Evolutionary conservation across 2,329 filamentous ascomycete genomes (phyloP), one percentile per base, ranked within the genome.

Genomic region (Penicillium digitatum): DNA sequence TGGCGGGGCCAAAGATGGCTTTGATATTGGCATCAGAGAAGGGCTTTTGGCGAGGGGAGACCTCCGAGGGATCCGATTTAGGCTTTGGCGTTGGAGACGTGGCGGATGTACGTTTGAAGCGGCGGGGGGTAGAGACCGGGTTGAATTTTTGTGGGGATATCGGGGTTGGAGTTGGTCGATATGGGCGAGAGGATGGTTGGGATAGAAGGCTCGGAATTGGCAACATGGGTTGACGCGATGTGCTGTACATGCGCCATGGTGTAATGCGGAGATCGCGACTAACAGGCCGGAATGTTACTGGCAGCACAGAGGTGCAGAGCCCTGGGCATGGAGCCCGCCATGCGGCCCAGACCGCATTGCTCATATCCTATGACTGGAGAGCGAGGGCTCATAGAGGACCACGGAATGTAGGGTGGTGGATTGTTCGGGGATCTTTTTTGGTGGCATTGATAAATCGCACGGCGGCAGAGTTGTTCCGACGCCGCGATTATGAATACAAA

Each of bases 251-350:
- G 43, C 46, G 53, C 48, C 58, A 64, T 57, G 65, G 50, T 40
- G 61, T 55, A 44, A 59, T 60, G 61, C 63, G 63, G 60, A 66
- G 58, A 52, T 63, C 57, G 52, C 61, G 60, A 55, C 26, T 48
- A 27, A 49, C 46, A 54, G 63, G 52, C 56, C 60, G 65, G 42
- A 62, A 60, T 35, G 58, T 55, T 47, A 55, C 48, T 42, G 53
- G 55, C 38, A 65, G 60, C 55, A 66, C 51, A 47, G 64, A 62
- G 55, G 63, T 54, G 47, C 68, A 67, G 47, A 74, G 59, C 54
- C 72, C 72, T 54, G 62, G 60, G 66, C 74, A 75, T 65, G 73
- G 66, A 51, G 66, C 62, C 62, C 72, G 71, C 75, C 74, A 76
- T 72, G 71, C 66, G 66, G 70, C 59, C 59, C 70, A 67, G 62